Evolutionary conservation across 2,329 filamentous ascomycete genomes (phyloP).

Genomic region (Calonectria crousiana): DNA sequence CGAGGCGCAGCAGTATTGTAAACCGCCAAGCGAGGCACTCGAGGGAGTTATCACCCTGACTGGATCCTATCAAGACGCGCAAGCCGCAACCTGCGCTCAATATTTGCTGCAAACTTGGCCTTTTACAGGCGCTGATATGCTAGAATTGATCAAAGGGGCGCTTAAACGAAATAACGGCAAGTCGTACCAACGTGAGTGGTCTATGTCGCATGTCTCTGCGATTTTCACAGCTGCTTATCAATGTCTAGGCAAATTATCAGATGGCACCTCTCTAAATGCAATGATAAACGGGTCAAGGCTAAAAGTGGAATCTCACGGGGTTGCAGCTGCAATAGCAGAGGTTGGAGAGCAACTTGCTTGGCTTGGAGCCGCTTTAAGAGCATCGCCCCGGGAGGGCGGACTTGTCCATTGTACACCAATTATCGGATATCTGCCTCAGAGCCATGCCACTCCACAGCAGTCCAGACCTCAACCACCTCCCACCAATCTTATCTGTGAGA

Average conservation of each 20-base stretch:
- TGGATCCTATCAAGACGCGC: conserved; percentile 2
- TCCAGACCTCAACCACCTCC: not conserved
- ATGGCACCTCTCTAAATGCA: not conserved
- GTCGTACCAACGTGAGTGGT: not conserved
- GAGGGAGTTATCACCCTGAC: conserved; percentile 14
- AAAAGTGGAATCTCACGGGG: not conserved
- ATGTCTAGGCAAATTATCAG: not conserved
- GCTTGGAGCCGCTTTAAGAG: conserved; percentile 26
- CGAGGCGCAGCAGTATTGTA: not conserved
- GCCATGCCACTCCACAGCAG: not conserved
- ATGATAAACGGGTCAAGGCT: not conserved
- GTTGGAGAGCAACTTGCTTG: conserved; percentile 27
- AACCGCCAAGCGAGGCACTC: not conserved
- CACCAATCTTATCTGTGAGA: not conserved
- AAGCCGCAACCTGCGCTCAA: conserved; percentile 13
- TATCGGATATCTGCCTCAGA: not conserved
- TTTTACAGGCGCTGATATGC: not conserved
- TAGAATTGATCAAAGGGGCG: not conserved
- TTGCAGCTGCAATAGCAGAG: conserved; percentile 14
- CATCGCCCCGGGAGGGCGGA: conserved; percentile 9
- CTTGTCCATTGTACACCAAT: not conserved
- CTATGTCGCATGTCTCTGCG: not conserved
- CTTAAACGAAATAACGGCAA: not conserved
- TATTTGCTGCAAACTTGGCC: conserved; percentile 23
- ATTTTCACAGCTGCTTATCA: not conserved